These are phyloP conservation scores for Pythium pectinolyticum DNA, from an alignment of 352 stramenopile species.

Conservation along the genomic window DNA sequence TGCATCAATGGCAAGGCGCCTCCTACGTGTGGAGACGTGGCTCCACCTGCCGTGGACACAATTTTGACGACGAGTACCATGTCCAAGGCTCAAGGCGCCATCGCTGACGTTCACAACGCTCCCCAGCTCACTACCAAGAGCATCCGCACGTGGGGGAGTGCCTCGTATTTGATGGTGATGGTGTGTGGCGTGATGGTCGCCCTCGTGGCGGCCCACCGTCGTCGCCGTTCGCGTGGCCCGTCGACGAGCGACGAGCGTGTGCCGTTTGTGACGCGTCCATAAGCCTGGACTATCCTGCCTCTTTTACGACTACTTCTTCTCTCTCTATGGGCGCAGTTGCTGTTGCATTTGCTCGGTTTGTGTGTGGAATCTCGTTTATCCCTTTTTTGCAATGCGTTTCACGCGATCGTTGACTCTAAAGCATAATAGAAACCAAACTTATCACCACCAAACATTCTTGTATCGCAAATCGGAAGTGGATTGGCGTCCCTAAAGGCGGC, in stretches of 20 bases:
- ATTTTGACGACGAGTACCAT: not conserved
- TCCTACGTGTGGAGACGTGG: conserved; percentile 17
- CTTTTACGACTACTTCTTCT: too few relatives aligned
- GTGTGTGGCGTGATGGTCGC: conserved; percentile 15
- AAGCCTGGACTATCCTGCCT: not conserved
- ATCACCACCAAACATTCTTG: too few relatives aligned
- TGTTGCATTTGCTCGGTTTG: too few relatives aligned
- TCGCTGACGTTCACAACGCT: not conserved
- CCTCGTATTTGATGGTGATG: conserved; percentile 14
- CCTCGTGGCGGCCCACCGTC: conserved; percentile 11
- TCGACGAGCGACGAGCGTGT: conserved; percentile 5
- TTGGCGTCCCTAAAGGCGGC: too few relatives aligned
- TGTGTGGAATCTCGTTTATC: too few relatives aligned
- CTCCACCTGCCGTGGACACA: not conserved
- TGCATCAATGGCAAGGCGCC: conserved; percentile 34
- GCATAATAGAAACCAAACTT: too few relatives aligned
- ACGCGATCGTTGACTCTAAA: too few relatives aligned
- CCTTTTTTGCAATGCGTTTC: too few relatives aligned
- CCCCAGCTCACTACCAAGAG: not conserved
- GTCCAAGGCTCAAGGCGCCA: not conserved
- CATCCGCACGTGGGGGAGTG: conserved; percentile 15
- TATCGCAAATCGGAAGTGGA: too few relatives aligned
- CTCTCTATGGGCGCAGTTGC: too few relatives aligned
- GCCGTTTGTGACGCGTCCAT: not conserved
- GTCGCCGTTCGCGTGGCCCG: conserved; percentile 1